A percentile compares a stretch with the other conserved stretches of the same genome.
phyloP scores from a whole-genome alignment of 768 basidiomycete genomes.

The Dendrothele bispora region DNA sequence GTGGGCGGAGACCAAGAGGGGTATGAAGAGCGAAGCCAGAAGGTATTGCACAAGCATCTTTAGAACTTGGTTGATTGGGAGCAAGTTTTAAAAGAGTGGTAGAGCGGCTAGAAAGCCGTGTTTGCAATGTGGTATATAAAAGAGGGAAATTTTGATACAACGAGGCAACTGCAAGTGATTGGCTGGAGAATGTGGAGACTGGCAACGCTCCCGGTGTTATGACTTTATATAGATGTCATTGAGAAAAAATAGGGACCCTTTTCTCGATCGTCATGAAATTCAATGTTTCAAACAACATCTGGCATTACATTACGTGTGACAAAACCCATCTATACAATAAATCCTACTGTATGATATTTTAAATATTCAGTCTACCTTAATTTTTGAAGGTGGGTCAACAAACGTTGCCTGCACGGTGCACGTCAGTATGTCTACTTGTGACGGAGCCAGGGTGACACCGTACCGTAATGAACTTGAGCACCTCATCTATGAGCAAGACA shows the following conservation, averaged over 20 bases:
- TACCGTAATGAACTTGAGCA: conserved; percentile 82
- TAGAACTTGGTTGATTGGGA: conserved; percentile 9
- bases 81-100: background rate
- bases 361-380: conserved; percentile 44
- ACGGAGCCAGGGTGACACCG: conserved; percentile 29
- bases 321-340: conserved; percentile 16
- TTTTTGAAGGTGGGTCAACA: conserved; percentile 54
- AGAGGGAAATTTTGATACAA: no score
- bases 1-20: conserved; percentile 1
- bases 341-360: conserved; percentile 17
- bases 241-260: no score
- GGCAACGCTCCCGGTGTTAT: no score
- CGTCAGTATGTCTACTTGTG: conserved; percentile 2
- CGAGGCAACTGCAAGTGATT: no score
- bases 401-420: conserved; percentile 44
- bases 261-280: no score
- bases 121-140: background rate
- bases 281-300: no score
- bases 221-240: no score
- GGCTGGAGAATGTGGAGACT: no score
- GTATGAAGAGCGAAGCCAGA: conserved; percentile 12
- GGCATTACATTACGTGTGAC: no score
- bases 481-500: conserved; percentile 87
- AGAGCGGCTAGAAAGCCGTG: background rate
- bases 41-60: background rate